Evolutionary conservation across 148 eudicot species (phyloP), one percentile per base, ranked within the genome.

Genomic region (Fagopyrum tataricum): DNA sequence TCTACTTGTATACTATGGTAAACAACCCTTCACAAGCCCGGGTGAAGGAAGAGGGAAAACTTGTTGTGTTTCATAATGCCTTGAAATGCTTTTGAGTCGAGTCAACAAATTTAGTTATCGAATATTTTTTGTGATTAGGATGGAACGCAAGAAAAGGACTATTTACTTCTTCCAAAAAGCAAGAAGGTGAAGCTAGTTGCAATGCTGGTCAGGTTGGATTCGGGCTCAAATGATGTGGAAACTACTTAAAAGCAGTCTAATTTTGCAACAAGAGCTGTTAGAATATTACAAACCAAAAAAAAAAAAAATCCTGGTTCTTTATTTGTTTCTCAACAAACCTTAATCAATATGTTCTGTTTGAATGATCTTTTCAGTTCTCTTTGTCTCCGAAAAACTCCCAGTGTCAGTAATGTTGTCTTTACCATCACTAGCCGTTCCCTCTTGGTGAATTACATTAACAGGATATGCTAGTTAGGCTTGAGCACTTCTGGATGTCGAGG

Each of bases 61-160:
- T n/a, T n/a, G 2, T 14, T 37, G 14, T 37, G 4, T 21, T 26
- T 41, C 4, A 62, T 26, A 41, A 13, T 31, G 43, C 37, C 68
- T 62, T 9, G 17, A 59, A 24, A 59, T 23, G 23, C 40, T 59
- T 26, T 59, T 26, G 40, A 24, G 12, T n/a, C n/a, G n/a, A n/a
- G 13, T 23, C 12, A 26, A 62, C 39, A 26, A 62, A 31, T 55
- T 55, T 55, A 55, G 18, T 20, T 55, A 5, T 11, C 4, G 26
- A 23, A 26, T 62, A 31, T 31, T 17, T 61, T 26, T 62, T 2
- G 43, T 31, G 13, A 12, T 37, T 37, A 86, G 91, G 79, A 86
- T 87, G 92, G 84, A 85, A 8, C 97, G 97, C 24, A 89, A 82
- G 67, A 87, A 79, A 78, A n/a, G 97, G 97, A 7, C 92, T 85